Conservation (phyloP, 257 asterid species). For the Solanum chilense region DNA sequence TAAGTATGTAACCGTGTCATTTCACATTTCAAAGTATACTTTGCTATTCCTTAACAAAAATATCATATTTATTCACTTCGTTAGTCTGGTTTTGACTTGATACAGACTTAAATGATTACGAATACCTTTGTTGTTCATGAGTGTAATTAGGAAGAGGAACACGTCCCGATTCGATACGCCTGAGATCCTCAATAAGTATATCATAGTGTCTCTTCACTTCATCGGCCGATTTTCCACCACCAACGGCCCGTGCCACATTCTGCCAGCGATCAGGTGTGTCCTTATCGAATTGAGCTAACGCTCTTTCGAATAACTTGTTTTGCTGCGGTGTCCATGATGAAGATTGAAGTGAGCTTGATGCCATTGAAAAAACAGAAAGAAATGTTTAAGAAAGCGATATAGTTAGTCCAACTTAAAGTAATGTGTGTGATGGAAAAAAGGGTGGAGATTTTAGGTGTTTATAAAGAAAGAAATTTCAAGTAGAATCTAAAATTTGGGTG, state of each 20-base stretch:
- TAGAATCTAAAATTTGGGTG: constrained; percentile 14
- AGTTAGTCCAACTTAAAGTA: not conserved
- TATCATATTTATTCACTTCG: no score
- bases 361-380: not conserved
- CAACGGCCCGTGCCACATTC: constrained; percentile 63
- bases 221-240: constrained; percentile 59
- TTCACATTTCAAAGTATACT: no score
- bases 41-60: no score
- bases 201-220: constrained; percentile 64
- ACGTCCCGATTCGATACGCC: constrained; percentile 53
- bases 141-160: constrained; percentile 51
- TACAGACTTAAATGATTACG: no score
- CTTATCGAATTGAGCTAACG: constrained; percentile 47
- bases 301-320: constrained; percentile 60
- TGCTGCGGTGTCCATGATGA: constrained; percentile 56
- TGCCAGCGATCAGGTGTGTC: constrained; percentile 80
- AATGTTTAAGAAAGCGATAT: not conserved
- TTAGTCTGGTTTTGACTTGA: no score
- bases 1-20: not conserved
- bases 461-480: constrained; percentile 2
- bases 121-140: constrained; percentile 30
- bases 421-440: not conserved
- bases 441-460: not conserved
- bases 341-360: constrained; percentile 26
- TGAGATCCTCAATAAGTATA: constrained; percentile 59